Conservation (phyloP, 2,329 filamentous ascomycete species). For the Fusarium austroafricanum region DNA sequence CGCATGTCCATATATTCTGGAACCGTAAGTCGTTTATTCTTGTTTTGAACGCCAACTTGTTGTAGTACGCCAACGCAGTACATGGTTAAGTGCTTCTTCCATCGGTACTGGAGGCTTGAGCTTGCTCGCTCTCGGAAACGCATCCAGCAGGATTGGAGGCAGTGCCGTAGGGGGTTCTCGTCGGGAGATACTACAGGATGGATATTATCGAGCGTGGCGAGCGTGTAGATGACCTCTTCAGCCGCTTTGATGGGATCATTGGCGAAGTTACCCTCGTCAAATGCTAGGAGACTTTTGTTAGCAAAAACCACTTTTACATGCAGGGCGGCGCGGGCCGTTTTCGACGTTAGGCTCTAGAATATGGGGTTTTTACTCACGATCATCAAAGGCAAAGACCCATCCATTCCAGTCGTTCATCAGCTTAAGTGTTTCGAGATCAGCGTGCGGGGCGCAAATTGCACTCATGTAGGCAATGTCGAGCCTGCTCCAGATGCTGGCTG, state of each 20-base stretch:
- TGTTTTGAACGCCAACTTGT: conserved; percentile 21
- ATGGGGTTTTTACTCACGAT: conserved; percentile 11
- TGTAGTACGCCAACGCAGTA: conserved; percentile 26
- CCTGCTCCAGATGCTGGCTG: conserved; percentile 15
- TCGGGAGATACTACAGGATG: conserved; percentile 16
- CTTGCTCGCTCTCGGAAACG: conserved; percentile 21
- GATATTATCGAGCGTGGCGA: conserved; percentile 21
- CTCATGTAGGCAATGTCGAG: conserved; percentile 30
- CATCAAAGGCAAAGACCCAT: conserved; percentile 29
- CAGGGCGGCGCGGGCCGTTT: conserved; percentile 16
- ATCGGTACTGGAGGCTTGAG: conserved; percentile 21
- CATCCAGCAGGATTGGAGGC: conserved; percentile 26
- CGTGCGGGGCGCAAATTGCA: conserved; percentile 26
- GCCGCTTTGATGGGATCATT: conserved; percentile 28
- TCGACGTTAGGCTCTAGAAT: background rate
- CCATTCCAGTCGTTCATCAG: conserved; percentile 33
- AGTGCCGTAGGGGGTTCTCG: conserved; percentile 23
- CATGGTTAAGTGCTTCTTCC: conserved; percentile 30
- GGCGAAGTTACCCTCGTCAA: conserved; percentile 24
- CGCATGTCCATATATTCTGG: conserved; percentile 29
- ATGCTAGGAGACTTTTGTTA: conserved; percentile 6
- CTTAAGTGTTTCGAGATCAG: conserved; percentile 24
- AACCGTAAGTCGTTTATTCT: conserved; percentile 1
- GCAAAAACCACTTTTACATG: conserved; percentile 16
- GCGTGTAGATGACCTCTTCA: conserved; percentile 29